phyloP scores from a whole-genome alignment of 192 early-diverging fungal genomes.

The Coemansia erecta region DNA sequence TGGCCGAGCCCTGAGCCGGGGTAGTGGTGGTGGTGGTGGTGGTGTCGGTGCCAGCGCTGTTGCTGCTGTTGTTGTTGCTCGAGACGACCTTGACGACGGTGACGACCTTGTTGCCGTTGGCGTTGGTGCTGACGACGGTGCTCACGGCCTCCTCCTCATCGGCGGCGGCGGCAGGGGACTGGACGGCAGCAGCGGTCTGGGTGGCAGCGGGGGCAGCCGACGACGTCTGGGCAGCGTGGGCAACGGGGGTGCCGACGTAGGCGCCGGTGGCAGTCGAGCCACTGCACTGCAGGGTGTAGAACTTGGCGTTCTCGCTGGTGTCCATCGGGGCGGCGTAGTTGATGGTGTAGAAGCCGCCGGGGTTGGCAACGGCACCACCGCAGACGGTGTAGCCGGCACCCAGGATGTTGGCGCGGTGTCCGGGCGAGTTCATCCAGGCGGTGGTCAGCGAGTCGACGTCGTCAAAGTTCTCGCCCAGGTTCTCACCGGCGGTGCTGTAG shows the following conservation, averaged over 20 bases:
- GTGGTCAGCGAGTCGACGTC: slow-evolving; percentile 12
- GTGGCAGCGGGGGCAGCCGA: background rate
- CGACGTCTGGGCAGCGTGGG: slow-evolving; percentile 13
- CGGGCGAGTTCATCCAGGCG: slow-evolving; percentile 54
- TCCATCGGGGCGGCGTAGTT: slow-evolving; percentile 44
- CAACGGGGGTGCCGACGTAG: background rate
- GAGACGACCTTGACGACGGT: background rate
- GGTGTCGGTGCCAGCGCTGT: background rate
- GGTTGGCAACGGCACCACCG: slow-evolving; percentile 39
- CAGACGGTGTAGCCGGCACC: slow-evolving; percentile 40
- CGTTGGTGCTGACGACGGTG: slow-evolving; percentile 3
- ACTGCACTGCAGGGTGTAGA: slow-evolving; percentile 35
- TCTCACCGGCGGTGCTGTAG: slow-evolving; percentile 44
- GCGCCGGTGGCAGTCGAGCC: slow-evolving; percentile 9
- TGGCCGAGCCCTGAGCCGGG: background rate
- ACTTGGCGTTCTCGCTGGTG: slow-evolving; percentile 7
- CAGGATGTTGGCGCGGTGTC: slow-evolving; percentile 55
- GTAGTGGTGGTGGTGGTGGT: background rate
- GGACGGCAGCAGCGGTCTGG: background rate
- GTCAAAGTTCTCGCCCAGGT: slow-evolving; percentile 27
- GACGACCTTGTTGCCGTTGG: background rate
- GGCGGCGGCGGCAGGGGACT: background rate
- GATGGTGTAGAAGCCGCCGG: slow-evolving; percentile 30
- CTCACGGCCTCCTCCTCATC: background rate
- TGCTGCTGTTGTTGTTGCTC: background rate